Evolutionary conservation across 345 rosid genomes (phyloP).

Genomic region (Chamaenerion angustifolium): DNA sequence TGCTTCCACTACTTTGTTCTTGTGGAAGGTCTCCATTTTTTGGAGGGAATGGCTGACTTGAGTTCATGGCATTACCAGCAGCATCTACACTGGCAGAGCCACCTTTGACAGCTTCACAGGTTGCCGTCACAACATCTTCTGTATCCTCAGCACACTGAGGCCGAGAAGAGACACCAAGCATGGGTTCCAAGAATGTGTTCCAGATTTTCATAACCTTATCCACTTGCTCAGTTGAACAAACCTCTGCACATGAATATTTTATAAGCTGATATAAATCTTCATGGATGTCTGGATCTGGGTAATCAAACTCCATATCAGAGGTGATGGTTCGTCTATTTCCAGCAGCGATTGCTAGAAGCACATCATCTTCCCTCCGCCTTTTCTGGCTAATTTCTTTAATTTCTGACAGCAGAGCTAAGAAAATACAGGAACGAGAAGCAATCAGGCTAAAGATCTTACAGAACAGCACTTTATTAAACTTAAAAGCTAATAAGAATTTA

Average conservation of each 20-base stretch:
- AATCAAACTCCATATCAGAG: conserved; percentile 68
- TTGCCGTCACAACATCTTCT: conserved; percentile 57
- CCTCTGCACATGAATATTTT: conserved; percentile 86
- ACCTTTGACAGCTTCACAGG: conserved; percentile 29
- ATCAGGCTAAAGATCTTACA: conserved; percentile 5
- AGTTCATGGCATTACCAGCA: conserved; percentile 4
- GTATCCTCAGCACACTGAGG: conserved; percentile 78
- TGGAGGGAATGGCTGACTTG: too few species aligned
- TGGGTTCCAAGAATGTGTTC: conserved; percentile 87
- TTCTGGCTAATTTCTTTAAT: conserved; percentile 82
- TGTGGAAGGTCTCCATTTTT: too few species aligned
- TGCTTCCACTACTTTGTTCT: too few species aligned
- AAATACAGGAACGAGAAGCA: conserved; percentile 11
- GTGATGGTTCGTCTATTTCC: conserved; percentile 53
- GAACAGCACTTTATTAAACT: too few species aligned
- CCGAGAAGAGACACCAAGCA: conserved; percentile 69
- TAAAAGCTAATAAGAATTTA: too few species aligned
- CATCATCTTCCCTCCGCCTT: conserved; percentile 66
- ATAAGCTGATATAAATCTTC: conserved; percentile 91
- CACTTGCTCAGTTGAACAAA: conserved; percentile 76
- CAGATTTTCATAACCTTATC: conserved; percentile 86
- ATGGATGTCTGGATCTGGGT: conserved; percentile 66
- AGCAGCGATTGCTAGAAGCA: conserved; percentile 73
- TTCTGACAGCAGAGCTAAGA: conserved; percentile 72
- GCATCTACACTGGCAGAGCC: conserved; percentile 29